These are phyloP conservation scores for Boletus semigastroideus DNA, from an alignment of 1,284 basidiomycete species.

Conservation along the genomic window DNA sequence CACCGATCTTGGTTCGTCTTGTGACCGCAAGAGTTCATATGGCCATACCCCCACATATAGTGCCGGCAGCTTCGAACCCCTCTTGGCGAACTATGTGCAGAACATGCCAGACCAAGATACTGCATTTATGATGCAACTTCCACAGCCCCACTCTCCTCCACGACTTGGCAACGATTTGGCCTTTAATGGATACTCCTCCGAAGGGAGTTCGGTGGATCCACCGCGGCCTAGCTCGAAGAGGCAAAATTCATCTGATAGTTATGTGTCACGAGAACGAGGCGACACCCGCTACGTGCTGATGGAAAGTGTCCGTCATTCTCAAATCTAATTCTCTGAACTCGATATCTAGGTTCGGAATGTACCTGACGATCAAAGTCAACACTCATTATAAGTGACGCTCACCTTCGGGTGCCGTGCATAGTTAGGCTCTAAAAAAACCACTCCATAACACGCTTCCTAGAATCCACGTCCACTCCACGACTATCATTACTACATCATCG, in stretches of 20 bases:
- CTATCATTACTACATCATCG: conserved; percentile 10
- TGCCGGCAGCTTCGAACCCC: conserved; percentile 63
- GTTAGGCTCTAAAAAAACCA: not conserved
- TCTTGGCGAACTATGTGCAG: conserved; percentile 47
- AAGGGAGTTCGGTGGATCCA: conserved; percentile 41
- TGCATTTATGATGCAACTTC: conserved; percentile 25
- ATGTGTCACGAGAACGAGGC: conserved; percentile 48
- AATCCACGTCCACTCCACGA: conserved; percentile 12
- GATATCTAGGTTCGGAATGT: conserved; percentile 48
- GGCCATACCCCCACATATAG: conserved; percentile 51
- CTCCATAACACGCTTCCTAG: conserved; percentile 19
- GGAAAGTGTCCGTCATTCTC: conserved; percentile 36
- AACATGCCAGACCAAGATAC: conserved; percentile 23
- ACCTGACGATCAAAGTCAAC: conserved; percentile 41
- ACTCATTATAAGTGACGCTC: conserved; percentile 33
- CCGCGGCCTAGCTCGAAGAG: conserved; percentile 46
- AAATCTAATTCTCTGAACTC: conserved; percentile 9
- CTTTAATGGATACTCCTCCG: conserved; percentile 37
- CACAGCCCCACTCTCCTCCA: conserved; percentile 35
- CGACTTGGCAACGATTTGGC: conserved; percentile 16
- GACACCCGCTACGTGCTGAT: conserved; percentile 59
- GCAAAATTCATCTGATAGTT: conserved; percentile 36
- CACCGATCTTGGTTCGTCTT: conserved; percentile 38
- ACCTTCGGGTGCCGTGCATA: not conserved
- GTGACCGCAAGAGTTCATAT: conserved; percentile 38